These are phyloP conservation scores for Pseudopithomyces maydicus DNA, from an alignment of 2,329 filamentous ascomycete species.

Conservation along the genomic window DNA sequence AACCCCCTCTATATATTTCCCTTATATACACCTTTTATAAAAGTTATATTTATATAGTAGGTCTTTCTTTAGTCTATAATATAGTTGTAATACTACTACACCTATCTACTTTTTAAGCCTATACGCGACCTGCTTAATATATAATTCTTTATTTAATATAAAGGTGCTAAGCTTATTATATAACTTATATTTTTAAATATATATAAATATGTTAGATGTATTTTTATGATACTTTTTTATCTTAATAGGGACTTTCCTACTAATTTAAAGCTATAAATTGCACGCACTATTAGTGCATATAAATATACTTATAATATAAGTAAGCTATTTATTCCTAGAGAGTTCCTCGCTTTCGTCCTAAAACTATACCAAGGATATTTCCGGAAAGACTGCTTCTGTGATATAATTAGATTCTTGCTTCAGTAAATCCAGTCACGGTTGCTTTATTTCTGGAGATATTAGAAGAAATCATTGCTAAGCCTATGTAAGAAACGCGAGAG, in stretches of 20 bases:
- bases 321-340: neutral
- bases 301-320: neutral
- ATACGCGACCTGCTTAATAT: neutral
- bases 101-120: neutral
- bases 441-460: too few species aligned
- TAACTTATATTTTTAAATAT: neutral
- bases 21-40: neutral
- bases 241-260: neutral
- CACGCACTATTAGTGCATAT: neutral
- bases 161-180: neutral
- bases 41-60: neutral
- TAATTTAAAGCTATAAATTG: neutral
- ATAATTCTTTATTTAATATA: neutral
- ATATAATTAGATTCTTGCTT: neutral
- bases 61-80: neutral
- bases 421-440: neutral
- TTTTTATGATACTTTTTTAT: neutral
- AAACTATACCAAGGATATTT: neutral
- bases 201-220: neutral
- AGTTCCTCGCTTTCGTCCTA: neutral
- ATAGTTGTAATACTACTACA: neutral
- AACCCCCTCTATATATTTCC: neutral
- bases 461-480: too few species aligned
- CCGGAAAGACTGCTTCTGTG: neutral
- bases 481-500: too few species aligned